These are phyloP conservation scores for Penicillium robsamsonii DNA, from an alignment of 495 filamentous ascomycete genomes.

Conservation along the genomic window DNA sequence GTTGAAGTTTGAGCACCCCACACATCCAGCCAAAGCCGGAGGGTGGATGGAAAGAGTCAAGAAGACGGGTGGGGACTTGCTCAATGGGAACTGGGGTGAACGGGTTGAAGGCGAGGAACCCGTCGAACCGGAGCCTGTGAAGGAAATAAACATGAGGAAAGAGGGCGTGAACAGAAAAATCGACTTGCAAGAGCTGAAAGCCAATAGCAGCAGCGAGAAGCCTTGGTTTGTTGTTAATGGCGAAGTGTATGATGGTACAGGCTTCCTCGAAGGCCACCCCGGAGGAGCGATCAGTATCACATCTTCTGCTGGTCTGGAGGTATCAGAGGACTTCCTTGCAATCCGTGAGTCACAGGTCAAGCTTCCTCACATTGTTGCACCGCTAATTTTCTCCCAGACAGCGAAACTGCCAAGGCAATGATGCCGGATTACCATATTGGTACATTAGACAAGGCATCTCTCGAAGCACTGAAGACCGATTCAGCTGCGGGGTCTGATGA, in stretches of 20 bases:
- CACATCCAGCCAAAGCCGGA: constrained; percentile 74
- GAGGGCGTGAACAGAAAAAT: constrained; percentile 62
- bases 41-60: constrained; percentile 99
- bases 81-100: constrained; percentile 88
- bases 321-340: constrained; percentile 89
- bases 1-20: constrained; percentile 87
- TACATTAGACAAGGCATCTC: constrained; percentile 60
- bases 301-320: constrained; percentile 78
- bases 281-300: constrained; percentile 88
- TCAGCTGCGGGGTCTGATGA: constrained; percentile 27
- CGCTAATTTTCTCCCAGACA: constrained; percentile 53
- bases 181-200: constrained; percentile 67
- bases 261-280: constrained; percentile 81
- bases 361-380: background rate
- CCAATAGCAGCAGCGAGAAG: constrained; percentile 61
- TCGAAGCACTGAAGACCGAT: constrained; percentile 45
- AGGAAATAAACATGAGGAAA: constrained; percentile 80
- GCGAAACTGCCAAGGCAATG: constrained; percentile 90
- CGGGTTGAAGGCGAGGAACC: constrained; percentile 58
- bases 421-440: constrained; percentile 89
- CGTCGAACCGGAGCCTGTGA: constrained; percentile 41
- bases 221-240: constrained; percentile 94
- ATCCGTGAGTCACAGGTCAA: constrained; percentile 65
- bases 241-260: constrained; percentile 87
- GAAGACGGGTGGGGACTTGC: constrained; percentile 75